Evolutionary conservation across 2,329 filamentous ascomycete genomes (phyloP), one percentile per base, ranked within the genome.

Genomic region (Fonsecaea nubica): DNA sequence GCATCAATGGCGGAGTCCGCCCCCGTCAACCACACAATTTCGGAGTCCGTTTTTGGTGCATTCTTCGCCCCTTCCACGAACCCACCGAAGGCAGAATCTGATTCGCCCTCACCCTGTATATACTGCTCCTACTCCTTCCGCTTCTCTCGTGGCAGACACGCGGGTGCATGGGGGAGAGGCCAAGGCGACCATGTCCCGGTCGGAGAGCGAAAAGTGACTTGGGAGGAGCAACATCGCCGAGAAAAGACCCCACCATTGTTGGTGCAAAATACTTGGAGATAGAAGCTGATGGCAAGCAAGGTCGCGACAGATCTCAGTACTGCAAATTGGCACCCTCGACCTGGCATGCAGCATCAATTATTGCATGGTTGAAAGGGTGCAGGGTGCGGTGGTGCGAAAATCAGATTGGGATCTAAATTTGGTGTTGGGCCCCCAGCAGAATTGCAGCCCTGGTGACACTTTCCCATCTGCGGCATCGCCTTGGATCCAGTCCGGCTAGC

Each of bases 41-140:
- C 69, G 69, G 69, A 69, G 54, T 69, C 69, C 69, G 69, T 58
- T 59, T 54, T 62, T 65, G 58, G 58, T 61, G 55, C 53, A 42
- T 40, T 57, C 48, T 52, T 40, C 35, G 15, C 54, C 30, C 53
- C n/a, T 18, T 35, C 53, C 30, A 55, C 25, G 53, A 55, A 55
- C 30, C 53, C 53, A 50, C 45, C 45, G 45, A 50, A 9, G 45
- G 21, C 45, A 10, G 10, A 30, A 2, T 8, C 45, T 50, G 21
- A 50, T 50, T 25, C 45, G 45, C 45, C 21, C 21, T 50, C 7
- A 13, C 25, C 9, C 3, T 50, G 45, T 50, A 50, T 50, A 50
- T 13, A 50, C 18, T 50, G 45, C 45, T 50, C 45, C 45, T 50
- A 50, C 45, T 50, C 45, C 45, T 50, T 25, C 45, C 45, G 45